Base-by-base conservation (phyloP, 352 stramenopile genomes). In the Globisporangium spinosum region DNA sequence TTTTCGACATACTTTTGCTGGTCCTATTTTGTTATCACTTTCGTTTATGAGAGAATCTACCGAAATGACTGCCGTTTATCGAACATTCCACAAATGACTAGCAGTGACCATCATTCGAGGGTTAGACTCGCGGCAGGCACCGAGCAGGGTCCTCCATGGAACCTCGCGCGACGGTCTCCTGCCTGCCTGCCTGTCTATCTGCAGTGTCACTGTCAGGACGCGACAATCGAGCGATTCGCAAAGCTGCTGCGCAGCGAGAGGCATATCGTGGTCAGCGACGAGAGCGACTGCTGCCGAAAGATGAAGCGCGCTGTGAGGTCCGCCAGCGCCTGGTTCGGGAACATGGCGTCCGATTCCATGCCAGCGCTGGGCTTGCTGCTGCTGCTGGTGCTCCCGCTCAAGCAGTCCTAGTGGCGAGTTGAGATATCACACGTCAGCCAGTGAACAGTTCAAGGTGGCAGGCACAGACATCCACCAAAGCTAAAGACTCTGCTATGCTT, bases 301-400 rank as follows among this genome's bases (percentile, higher is more conserved):
- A 90, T 74, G 58, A 92, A 93, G 15, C 83, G 77, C 47, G 82
- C 82, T 0, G 85, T 90, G 56, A 93, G 76, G 51, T 93, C 85
- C 0, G 80, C 85, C 1, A 93, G 73, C 20, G 82, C 78, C 4
- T 86, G 76, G 68, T 93, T 93, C 1, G 81, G 70, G 61, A 91
- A 93, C 35, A 91, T 71, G 40, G 73, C 79, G 51, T 87, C 79
- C 1, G 74, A 80, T 38, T 80, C 73, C 43, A 68, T 64, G 13
- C 58, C 69, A 15, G 22, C 59, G 23, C 27, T 34, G n/a, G 27
- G 10, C 7, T 34, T 35, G 29, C 29, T 32, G 29, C 29, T 32
- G 29, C 29, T 32, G 22, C 5, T 34, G 17, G 9, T 38, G 23
- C 45, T 20, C 13, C 40, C n/a, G 8, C 40, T 22, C 34, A 13